Evolutionary conservation across 78 protist genomes (phyloP).

Genomic region (Creolimax fragrantissima): DNA sequence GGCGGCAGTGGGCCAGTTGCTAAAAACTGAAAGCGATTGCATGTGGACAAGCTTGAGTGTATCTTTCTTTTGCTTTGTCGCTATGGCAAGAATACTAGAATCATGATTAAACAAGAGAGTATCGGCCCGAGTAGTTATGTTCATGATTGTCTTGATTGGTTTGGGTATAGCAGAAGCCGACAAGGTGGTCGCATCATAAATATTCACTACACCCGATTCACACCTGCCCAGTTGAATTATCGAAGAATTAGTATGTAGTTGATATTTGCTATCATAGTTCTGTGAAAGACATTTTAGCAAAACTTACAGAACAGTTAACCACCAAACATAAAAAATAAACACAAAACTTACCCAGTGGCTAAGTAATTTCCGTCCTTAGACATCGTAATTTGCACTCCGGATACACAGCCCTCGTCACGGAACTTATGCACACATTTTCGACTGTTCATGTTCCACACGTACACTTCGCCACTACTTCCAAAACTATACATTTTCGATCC

Average conservation of each 20-base stretch:
- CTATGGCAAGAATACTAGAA: background rate
- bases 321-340: background rate
- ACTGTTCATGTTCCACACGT: slow-evolving; percentile 25
- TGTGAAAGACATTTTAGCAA: too few species aligned
- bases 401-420: slow-evolving; percentile 27
- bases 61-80: background rate
- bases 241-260: too few species aligned
- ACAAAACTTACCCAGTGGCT: background rate
- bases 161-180: background rate
- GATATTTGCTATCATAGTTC: background rate
- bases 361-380: background rate
- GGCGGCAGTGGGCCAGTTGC: slow-evolving; percentile 48
- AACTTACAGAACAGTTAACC: too few species aligned
- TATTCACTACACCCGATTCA: slow-evolving; percentile 34
- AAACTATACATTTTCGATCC: background rate
- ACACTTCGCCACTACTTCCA: slow-evolving; percentile 15
- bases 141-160: slow-evolving; percentile 23
- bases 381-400: background rate
- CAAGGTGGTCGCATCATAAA: slow-evolving; percentile 10
- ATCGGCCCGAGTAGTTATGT: slow-evolving; percentile 34
- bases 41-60: slow-evolving; percentile 32
- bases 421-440: slow-evolving; percentile 17
- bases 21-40: slow-evolving; percentile 19
- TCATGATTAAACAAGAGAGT: slow-evolving; percentile 2
- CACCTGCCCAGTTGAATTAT: background rate